These are phyloP conservation scores for Candida odintsovae DNA, from an alignment of 805 yeast species.

Conservation along the genomic window DNA sequence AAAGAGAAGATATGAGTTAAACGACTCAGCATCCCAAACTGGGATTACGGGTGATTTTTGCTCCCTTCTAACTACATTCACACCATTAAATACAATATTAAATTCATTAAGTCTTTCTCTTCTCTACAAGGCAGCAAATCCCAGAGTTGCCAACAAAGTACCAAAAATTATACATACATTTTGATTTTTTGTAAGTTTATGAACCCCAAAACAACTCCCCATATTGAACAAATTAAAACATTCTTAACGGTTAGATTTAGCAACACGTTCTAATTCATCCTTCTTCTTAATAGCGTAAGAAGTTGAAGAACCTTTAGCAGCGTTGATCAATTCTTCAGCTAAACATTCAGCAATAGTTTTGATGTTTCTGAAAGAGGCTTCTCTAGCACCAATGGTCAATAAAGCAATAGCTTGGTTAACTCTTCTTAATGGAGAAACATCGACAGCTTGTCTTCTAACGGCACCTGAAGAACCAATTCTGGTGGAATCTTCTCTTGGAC, in stretches of 20 bases:
- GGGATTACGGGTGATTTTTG: too few relatives aligned
- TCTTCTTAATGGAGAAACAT: conserved; percentile 99
- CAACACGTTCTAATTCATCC: conserved; percentile 99
- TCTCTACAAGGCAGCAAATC: not conserved
- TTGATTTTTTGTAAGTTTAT: conserved; percentile 12
- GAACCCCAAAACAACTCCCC: conserved; percentile 12
- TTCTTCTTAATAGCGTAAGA: conserved; percentile 99
- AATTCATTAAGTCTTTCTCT: not conserved
- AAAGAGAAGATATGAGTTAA: too few relatives aligned
- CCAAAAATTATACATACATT: conserved; percentile 14
- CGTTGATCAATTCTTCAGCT: conserved; percentile 99
- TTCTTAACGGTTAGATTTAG: conserved; percentile 98
- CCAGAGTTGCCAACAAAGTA: not conserved
- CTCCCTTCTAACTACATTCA: not conserved
- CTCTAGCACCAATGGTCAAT: conserved; percentile 99
- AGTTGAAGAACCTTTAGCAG: conserved; percentile 99
- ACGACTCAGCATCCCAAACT: too few relatives aligned
- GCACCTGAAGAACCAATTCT: conserved; percentile 99
- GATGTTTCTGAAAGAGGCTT: conserved; percentile 99
- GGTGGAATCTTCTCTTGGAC: conserved; percentile 99
- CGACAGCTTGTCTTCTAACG: conserved; percentile 99
- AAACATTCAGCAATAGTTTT: conserved; percentile 99
- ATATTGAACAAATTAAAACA: conserved; percentile 14
- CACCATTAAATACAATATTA: not conserved
- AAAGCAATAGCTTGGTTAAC: conserved; percentile 98